Conservation (phyloP, 176 grass and related monocot genomes). For the Triticum dicoccoides region DNA sequence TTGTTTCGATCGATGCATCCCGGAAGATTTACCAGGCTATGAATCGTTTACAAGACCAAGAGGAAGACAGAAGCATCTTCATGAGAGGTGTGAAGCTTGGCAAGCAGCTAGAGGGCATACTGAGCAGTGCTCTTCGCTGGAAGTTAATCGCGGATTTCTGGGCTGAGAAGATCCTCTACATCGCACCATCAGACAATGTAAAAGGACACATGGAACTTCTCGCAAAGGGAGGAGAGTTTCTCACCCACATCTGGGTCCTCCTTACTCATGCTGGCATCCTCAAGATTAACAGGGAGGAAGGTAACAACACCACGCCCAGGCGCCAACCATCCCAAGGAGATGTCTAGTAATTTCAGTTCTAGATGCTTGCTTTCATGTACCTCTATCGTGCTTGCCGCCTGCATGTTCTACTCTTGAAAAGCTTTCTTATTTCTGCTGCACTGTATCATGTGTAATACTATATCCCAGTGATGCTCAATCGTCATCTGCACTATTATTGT, state of each 20-base stretch:
- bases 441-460: neutral
- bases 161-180: constrained; percentile 14
- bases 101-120: neutral
- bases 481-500: neutral
- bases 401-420: neutral
- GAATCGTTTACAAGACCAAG: neutral
- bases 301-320: too few relatives aligned
- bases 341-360: neutral
- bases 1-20: too few relatives aligned
- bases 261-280: constrained; percentile 3
- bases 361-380: neutral
- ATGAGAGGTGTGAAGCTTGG: neutral
- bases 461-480: neutral
- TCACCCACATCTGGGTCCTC: constrained; percentile 16
- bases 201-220: constrained; percentile 1
- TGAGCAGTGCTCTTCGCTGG: neutral
- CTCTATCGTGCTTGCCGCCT: neutral
- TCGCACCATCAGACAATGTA: neutral
- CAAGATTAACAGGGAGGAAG: neutral
- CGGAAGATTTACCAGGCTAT: neutral
- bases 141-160: constrained; percentile 7
- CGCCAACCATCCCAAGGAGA: neutral
- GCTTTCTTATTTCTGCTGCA: neutral
- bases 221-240: neutral
- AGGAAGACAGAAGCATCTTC: neutral